Evolutionary conservation across 352 stramenopile genomes (phyloP), one percentile per base, ranked within the genome.

Genomic region (Phytophthora hibernalis): DNA sequence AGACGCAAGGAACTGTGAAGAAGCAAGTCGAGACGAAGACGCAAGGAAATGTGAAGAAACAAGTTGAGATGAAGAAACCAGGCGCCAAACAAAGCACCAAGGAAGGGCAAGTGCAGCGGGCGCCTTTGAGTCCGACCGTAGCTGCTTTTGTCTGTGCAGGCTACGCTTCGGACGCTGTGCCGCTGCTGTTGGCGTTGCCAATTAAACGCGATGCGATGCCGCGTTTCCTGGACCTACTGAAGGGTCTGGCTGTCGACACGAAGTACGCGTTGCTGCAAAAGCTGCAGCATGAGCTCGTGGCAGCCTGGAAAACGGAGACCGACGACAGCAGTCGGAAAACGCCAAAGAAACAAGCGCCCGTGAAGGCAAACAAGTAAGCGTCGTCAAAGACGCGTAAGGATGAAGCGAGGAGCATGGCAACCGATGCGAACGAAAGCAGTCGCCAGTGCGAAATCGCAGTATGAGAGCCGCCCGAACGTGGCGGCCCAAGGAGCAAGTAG

Each of bases 341-440:
- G 30, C 11, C 33, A 35, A 56, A 31, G 48, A 50, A 30, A 26
- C 52, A 62, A 37, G 45, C 45, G 24, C 8, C 52, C 28, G 22
- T 44, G 38, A 64, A 60, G 30, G 11, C 31, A 49, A 60, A 68
- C 40, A 54, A 68, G 44, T 54, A 50, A 49, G 54, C 61, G 35
- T 5, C 24, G 16, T 49, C 31, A 38, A 72, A n/a, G 31, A 11
- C 20, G 55, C 50, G 33, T 45, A 64, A 66, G 56, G 37, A 62
- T 33, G 35, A 75, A 71, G 47, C 54, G 56, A 61, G 30, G 38
- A 61, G 45, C 21, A 26, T 57, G 55, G 62, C 55, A 61, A 49
- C 53, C 7, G n/a, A 61, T 74, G 67, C 67, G 67, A 75, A 61
- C 43, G 61, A n/a, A 66, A 74, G 67, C 61, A 68, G 66, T 49